Evolutionary conservation across 768 basidiomycete genomes (phyloP), one percentile per base, ranked within the genome.

Genomic region (Trametes coccinea): DNA sequence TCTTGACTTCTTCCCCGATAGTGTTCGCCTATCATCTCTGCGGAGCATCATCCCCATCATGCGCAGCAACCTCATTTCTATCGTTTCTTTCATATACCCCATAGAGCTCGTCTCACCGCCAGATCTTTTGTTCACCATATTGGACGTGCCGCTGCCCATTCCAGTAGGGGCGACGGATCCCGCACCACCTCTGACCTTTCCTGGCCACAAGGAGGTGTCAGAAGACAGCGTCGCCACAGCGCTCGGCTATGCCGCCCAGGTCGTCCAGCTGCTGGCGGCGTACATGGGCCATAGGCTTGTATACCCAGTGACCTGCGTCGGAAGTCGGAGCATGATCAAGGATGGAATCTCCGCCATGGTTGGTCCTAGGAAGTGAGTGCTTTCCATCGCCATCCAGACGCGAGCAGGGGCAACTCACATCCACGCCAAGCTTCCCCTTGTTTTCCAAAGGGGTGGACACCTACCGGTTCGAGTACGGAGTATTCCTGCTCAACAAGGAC

Each of bases 391-490:
- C 5, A 16, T 13, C 5, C n/a, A 13, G n/a, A 9, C 14, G 41
- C 41, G 13, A 43, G 41, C n/a, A 43, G n/a, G 10, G 13, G 10
- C 41, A 43, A 11, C 30, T 33, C 14, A 30, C 27, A 5, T 4
- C 29, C 51, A 22, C 47, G 9, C 8, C 4, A 67, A 97, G 95
- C 83, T 99, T 98, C 73, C 97, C 97, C 16, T 77, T 99, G 33
- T 99, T 93, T 74, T 88, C 92, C 1, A 92, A 85, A 76, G 95
- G 95, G 4, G 95, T 98, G 60, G 97, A 98, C 72, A 90, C 89
- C 45, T 98, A 98, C 75, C 83, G 97, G 29, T 99, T 96, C 70
- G 96, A 98, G 74, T 99, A 98, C 77, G 97, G 88, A 3, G 96
- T 98, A 4, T 98, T 95, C 74, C 76, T 99, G 44, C 79, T 98